These are phyloP conservation scores for Coemansia sp. DNA, from an alignment of 192 early-diverging fungal genomes.

Conservation along the genomic window DNA sequence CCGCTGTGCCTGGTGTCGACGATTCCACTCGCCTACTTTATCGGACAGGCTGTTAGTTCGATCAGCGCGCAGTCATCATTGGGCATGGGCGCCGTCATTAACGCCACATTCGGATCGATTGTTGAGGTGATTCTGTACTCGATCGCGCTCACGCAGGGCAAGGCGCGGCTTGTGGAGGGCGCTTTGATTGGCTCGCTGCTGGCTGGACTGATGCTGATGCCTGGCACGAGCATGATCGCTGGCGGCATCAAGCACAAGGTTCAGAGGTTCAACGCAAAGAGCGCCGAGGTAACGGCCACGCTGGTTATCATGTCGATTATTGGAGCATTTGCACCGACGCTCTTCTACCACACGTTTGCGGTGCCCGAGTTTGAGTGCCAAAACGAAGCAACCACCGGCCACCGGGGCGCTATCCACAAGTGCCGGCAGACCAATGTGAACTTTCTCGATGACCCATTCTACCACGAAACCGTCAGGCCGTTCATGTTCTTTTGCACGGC, in stretches of 20 bases:
- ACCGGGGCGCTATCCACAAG: conserved; percentile 48
- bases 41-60: conserved; percentile 94
- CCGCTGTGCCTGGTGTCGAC: conserved; percentile 71
- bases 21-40: conserved; percentile 92
- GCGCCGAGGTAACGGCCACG: conserved; percentile 92
- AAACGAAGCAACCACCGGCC: conserved; percentile 13
- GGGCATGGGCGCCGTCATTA: conserved; percentile 92
- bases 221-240: conserved; percentile 91
- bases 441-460: conserved; percentile 78
- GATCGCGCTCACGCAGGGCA: conserved; percentile 85
- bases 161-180: conserved; percentile 84
- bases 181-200: conserved; percentile 89
- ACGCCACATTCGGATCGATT: conserved; percentile 96
- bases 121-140: conserved; percentile 94
- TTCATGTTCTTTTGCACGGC: conserved; percentile 86
- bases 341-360: conserved; percentile 93
- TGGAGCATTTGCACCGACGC: conserved; percentile 88
- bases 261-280: conserved; percentile 92
- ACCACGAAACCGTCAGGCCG: conserved; percentile 70
- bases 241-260: conserved; percentile 89
- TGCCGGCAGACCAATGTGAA: conserved; percentile 66
- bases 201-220: conserved; percentile 84
- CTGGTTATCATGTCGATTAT: conserved; percentile 93
- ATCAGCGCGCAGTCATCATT: conserved; percentile 93
- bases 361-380: conserved; percentile 53